phyloP scores from a whole-genome alignment of 306 rosid genomes.

The Trichosanthes cucumerina region DNA sequence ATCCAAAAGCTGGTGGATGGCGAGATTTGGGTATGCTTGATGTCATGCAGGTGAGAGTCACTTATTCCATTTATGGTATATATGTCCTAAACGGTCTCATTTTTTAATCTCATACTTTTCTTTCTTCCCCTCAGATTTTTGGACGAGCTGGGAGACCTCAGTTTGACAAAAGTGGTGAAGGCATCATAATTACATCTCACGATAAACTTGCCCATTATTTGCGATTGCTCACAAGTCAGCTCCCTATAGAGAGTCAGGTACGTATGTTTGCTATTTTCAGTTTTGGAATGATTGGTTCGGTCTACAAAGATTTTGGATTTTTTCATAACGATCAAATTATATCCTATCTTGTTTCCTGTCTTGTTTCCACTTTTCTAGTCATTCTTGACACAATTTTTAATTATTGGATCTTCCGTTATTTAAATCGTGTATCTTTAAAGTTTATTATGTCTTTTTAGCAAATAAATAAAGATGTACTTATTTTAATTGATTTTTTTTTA shows the following conservation, averaged over 20 bases:
- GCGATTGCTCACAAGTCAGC: constrained; percentile 85
- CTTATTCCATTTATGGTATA: background rate
- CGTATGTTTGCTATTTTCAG: constrained; percentile 1
- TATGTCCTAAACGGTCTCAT: background rate
- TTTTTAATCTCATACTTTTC: background rate
- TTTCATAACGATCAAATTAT: too few relatives aligned
- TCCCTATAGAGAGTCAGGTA: constrained; percentile 98
- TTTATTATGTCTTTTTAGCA: background rate
- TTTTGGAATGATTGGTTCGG: too few relatives aligned
- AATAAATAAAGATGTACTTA: background rate
- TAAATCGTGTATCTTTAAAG: background rate
- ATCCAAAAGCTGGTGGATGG: constrained; percentile 99
- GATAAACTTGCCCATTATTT: constrained; percentile 84
- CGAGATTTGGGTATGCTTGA: constrained; percentile 97
- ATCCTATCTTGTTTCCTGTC: too few relatives aligned
- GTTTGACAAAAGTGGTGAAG: constrained; percentile 97
- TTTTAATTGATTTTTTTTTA: too few relatives aligned
- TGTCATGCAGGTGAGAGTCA: constrained; percentile 76
- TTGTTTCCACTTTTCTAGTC: too few relatives aligned
- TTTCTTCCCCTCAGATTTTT: constrained; percentile 44
- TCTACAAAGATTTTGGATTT: too few relatives aligned
- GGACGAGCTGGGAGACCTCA: constrained; percentile 99
- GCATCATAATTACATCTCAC: constrained; percentile 90
- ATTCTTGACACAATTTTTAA: too few relatives aligned
- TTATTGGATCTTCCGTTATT: too few relatives aligned